Percentiles rank a stretch among this genome's conserved stretches.
Evolutionary conservation across 2,329 filamentous ascomycete genomes (phyloP).

Genomic region (Allantophomopsis lycopodina): DNA sequence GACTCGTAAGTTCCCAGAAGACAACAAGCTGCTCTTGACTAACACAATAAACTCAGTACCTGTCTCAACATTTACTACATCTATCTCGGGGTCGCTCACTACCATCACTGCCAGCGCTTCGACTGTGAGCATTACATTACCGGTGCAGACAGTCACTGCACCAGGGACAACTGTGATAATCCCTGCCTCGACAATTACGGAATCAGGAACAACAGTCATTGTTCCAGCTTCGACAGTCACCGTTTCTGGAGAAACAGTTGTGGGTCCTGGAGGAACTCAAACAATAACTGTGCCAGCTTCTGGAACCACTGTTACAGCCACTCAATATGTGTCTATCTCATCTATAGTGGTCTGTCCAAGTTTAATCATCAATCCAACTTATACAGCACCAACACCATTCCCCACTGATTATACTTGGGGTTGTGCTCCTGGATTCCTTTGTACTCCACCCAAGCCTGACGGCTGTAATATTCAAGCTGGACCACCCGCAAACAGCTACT

Average conservation of each 20-base stretch:
- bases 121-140: constrained; percentile 1
- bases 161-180: constrained; percentile 6
- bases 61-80: not conserved
- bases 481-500: constrained; percentile 22
- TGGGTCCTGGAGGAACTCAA: not conserved
- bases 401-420: constrained; percentile 22
- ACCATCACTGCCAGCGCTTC: not conserved
- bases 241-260: not conserved
- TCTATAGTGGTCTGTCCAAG: not conserved
- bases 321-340: not conserved
- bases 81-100: not conserved
- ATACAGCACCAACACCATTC: constrained; percentile 10
- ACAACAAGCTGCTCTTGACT: not conserved
- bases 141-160: constrained; percentile 1
- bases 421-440: constrained; percentile 27
- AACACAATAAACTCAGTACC: not conserved
- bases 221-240: constrained; percentile 1
- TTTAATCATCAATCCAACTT: constrained; percentile 1
- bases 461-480: constrained; percentile 25
- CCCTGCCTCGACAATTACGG: constrained; percentile 5
- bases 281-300: not conserved
- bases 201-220: constrained; percentile 5
- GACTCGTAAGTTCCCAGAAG: not conserved
- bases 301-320: constrained; percentile 2
- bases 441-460: constrained; percentile 21